Percentiles rank a stretch among this genome's conserved stretches.
These are phyloP conservation scores for Chalciporus sphaerocephalus DNA, from an alignment of 768 basidiomycete genomes.

Conservation along the genomic window DNA sequence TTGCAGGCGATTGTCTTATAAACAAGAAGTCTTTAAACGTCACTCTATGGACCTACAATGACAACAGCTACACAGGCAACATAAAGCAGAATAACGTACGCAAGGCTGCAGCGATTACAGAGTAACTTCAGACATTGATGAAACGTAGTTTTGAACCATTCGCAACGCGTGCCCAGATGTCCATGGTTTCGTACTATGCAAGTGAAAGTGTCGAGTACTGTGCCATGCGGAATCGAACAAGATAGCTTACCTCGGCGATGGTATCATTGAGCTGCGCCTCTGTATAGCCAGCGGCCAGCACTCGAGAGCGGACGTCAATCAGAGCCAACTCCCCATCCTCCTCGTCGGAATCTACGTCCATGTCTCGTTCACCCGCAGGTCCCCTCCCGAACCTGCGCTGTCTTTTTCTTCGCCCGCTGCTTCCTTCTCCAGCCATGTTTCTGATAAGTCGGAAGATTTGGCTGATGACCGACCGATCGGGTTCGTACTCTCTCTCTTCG, in stretches of 20 bases:
- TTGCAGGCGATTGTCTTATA: no score
- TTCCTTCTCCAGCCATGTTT: constrained; percentile 59
- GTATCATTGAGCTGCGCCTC: constrained; percentile 88
- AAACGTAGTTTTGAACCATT: constrained; percentile 80
- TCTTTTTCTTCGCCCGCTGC: constrained; percentile 38
- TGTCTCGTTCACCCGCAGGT: constrained; percentile 64
- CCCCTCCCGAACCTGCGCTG: constrained; percentile 61
- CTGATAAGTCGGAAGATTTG: constrained; percentile 91
- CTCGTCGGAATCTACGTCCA: constrained; percentile 65
- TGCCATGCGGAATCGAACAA: constrained; percentile 1
- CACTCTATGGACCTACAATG: constrained; percentile 13
- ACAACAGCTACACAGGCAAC: constrained; percentile 12
- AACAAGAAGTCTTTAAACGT: not conserved
- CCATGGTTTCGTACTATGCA: constrained; percentile 84
- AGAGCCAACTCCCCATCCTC: constrained; percentile 72
- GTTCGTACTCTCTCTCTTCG: constrained; percentile 60
- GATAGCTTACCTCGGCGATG: constrained; percentile 61
- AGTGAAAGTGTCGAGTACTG: constrained; percentile 9
- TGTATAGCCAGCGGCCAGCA: constrained; percentile 84
- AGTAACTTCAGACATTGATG: constrained; percentile 31
- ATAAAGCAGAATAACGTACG: constrained; percentile 4
- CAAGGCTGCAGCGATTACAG: not conserved
- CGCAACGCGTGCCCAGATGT: constrained; percentile 78
- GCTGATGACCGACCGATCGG: constrained; percentile 74
- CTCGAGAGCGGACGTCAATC: constrained; percentile 82